Percentiles rank a stretch among this genome's conserved stretches.
These are phyloP conservation scores for Suillus americanus DNA, from an alignment of 768 basidiomycete species.

Conservation along the genomic window DNA sequence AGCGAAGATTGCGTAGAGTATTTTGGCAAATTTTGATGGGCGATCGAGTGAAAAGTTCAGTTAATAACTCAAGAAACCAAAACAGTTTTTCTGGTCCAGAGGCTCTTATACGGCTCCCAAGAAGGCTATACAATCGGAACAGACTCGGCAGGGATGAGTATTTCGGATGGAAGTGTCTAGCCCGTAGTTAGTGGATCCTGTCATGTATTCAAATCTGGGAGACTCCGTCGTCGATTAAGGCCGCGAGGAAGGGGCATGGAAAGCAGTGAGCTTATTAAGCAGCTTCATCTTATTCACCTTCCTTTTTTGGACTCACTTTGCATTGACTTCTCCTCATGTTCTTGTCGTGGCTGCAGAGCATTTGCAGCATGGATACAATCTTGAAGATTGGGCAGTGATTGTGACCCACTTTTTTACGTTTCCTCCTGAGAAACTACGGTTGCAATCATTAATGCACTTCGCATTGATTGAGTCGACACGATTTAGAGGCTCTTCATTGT, in stretches of 20 bases:
- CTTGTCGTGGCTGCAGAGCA: background rate
- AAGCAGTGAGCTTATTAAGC: constrained; percentile 16
- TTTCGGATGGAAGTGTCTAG: constrained; percentile 9
- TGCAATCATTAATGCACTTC: background rate
- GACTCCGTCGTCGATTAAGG: constrained; percentile 10
- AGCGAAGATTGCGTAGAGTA: constrained; percentile 25
- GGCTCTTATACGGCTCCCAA: constrained; percentile 25
- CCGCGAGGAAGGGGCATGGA: constrained; percentile 23
- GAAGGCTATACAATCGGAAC: constrained; percentile 27
- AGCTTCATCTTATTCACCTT: constrained; percentile 23
- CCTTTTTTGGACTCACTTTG: constrained; percentile 20
- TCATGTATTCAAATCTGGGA: constrained; percentile 20
- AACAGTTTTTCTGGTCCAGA: background rate
- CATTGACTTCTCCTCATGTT: constrained; percentile 1
- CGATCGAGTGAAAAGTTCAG: constrained; percentile 10
- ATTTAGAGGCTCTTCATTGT: background rate
- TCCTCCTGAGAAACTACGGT: background rate
- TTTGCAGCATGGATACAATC: background rate
- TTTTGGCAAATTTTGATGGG: constrained; percentile 20
- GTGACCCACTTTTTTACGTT: background rate
- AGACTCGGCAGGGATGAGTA: constrained; percentile 16
- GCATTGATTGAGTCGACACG: background rate
- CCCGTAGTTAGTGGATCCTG: constrained; percentile 2
- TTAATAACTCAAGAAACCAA: background rate
- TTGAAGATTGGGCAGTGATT: background rate